These are phyloP conservation scores for Aspergillus steynii DNA, from an alignment of 495 filamentous ascomycete genomes.

Conservation along the genomic window DNA sequence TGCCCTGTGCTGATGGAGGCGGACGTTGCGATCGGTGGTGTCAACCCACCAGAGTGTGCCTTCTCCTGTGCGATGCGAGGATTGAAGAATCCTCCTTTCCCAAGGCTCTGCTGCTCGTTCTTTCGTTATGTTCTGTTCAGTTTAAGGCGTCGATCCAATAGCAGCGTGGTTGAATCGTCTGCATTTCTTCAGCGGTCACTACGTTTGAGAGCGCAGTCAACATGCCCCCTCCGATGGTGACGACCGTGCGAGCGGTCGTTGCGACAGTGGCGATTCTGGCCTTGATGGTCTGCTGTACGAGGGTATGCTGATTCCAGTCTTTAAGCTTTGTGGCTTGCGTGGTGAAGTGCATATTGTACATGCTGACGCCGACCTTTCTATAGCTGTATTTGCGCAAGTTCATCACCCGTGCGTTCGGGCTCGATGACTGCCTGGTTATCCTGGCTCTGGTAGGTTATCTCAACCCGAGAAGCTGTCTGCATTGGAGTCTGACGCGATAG, in stretches of 20 bases:
- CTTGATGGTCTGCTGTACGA: conserved; percentile 7
- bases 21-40: too few relatives aligned
- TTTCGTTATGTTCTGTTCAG: too few relatives aligned
- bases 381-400: conserved; percentile 22
- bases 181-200: too few relatives aligned
- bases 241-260: conserved; percentile 8
- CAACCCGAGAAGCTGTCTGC: conserved; percentile 5
- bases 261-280: conserved; percentile 10
- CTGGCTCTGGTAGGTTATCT: conserved; percentile 7
- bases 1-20: too few relatives aligned
- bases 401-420: conserved; percentile 12
- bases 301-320: conserved; percentile 2
- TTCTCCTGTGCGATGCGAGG: too few relatives aligned
- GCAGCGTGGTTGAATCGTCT: too few relatives aligned
- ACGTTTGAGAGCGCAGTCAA: too few relatives aligned
- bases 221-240: background rate
- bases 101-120: too few relatives aligned
- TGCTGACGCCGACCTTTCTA: background rate
- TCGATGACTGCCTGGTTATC: conserved; percentile 16
- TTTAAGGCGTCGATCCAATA: too few relatives aligned
- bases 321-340: background rate
- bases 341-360: background rate
- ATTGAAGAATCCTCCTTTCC: too few relatives aligned
- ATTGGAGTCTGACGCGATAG: background rate
- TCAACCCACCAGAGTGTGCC: too few relatives aligned